A percentile compares a stretch with the other conserved stretches of the same genome.
Conservation (phyloP, 768 basidiomycete genomes). For the Trametes gibbosa region DNA sequence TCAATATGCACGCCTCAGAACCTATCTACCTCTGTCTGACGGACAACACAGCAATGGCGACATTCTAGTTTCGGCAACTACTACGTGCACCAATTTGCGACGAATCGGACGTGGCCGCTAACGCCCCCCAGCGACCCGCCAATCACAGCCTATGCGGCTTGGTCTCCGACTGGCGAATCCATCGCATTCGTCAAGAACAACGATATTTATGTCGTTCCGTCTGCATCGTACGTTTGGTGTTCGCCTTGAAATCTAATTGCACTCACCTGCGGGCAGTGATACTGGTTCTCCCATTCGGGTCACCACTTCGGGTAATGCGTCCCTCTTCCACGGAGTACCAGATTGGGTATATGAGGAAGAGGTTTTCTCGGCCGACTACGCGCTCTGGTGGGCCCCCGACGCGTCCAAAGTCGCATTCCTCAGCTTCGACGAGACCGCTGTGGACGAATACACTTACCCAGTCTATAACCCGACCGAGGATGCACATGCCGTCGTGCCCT, state of each 20-base stretch:
- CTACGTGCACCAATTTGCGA: conserved; percentile 79
- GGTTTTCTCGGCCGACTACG: conserved; percentile 66
- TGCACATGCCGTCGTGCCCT: conserved; percentile 70
- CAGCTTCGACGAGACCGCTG: conserved; percentile 81
- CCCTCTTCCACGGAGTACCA: conserved; percentile 90
- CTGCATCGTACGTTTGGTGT: conserved; percentile 50
- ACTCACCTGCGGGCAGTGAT: conserved; percentile 23
- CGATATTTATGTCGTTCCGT: conserved; percentile 83
- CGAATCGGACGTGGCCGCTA: conserved; percentile 68
- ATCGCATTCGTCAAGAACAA: conserved; percentile 86
- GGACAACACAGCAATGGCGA: conserved; percentile 78
- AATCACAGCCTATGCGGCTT: conserved; percentile 73
- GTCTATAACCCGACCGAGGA: conserved; percentile 86
- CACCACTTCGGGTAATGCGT: conserved; percentile 76
- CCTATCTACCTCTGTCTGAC: background rate
- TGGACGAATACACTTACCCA: conserved; percentile 84
- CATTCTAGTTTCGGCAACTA: conserved; percentile 89
- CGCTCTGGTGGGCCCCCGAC: conserved; percentile 92
- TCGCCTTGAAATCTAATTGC: background rate
- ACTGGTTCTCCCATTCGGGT: conserved; percentile 60
- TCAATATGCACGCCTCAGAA: conserved; percentile 26
- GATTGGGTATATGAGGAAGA: conserved; percentile 99
- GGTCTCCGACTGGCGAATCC: conserved; percentile 82
- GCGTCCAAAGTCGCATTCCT: conserved; percentile 79
- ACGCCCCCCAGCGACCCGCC: conserved; percentile 68